Evolutionary conservation across 768 basidiomycete species (phyloP), one percentile per base, ranked within the genome.

Genomic region (Suillus ampliporus): DNA sequence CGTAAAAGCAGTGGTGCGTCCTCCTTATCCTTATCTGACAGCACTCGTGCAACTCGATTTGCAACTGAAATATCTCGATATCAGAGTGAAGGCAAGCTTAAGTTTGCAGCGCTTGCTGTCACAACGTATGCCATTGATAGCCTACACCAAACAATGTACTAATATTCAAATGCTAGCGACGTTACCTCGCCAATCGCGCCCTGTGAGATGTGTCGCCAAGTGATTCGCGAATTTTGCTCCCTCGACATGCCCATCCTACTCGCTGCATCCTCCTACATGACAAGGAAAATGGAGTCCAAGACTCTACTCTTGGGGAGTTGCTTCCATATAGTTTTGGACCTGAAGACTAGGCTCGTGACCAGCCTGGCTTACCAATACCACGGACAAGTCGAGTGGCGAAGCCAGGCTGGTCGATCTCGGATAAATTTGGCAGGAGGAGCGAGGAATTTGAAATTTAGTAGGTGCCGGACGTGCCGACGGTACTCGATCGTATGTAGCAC

Each of bases 121-220:
- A 85, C 86, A 14, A 87, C 87, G 94, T 94, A 61, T 63, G 87
- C 80, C 34, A 7, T 38, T 21, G 4, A 23, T 19, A 41, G 15
- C 28, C 17, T 40, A 23, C 21, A 6, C 19, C 14, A 26, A 17
- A 2, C 37, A 8, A 9, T 14, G 1, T 37, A 48, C 23, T 28
- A 11, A 58, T 26, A n/a, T n/a, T n/a, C 37, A 21, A 41, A 28
- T 23, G 7, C 6, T 69, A 95, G 93, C 21, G 90, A 97, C 66
- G 87, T 96, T 3, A 68, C 83, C 0, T 71, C 80, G 0, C 72
- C 88, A 0, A 79, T 91, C 52, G 90, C 95, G 2, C 97, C 97
- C 0, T 99, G 97, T 74, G 97, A 97, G 2, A 88, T 96, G 52
- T 99, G 96, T 69, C 89, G 97, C 9, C 96, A 98, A 73, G 84